phyloP scores from a whole-genome alignment of 345 rosid genomes.

The Turritis glabra region DNA sequence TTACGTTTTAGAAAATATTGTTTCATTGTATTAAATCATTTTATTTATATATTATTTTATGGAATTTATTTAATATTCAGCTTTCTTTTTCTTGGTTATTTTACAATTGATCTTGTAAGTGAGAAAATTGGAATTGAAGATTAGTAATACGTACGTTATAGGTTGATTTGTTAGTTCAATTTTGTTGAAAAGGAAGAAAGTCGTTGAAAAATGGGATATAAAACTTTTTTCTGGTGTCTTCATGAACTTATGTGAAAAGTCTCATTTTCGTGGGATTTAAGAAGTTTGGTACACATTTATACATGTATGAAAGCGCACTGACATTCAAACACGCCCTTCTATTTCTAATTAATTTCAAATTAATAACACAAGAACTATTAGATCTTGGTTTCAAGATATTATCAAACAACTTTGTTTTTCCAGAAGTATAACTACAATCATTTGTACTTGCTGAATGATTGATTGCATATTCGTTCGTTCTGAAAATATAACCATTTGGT shows the following conservation, averaged over 20 bases:
- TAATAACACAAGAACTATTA: background rate
- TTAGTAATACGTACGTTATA: conserved; percentile 12
- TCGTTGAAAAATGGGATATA: conserved; percentile 12
- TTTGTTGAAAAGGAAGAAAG: conserved; percentile 15
- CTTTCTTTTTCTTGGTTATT: background rate
- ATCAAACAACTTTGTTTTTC: background rate
- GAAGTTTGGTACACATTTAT: conserved; percentile 6
- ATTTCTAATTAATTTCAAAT: background rate
- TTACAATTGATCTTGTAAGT: background rate
- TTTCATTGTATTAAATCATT: conserved; percentile 18
- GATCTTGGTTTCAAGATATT: background rate
- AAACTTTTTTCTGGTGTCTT: background rate
- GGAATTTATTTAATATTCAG: background rate
- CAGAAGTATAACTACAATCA: background rate
- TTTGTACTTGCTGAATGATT: background rate
- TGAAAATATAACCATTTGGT: background rate
- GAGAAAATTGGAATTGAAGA: background rate
- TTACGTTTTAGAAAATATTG: conserved; percentile 15
- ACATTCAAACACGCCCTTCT: background rate
- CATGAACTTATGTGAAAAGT: background rate
- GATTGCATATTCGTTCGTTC: background rate
- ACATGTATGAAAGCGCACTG: background rate
- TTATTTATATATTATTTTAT: background rate
- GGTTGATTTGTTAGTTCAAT: conserved; percentile 9
- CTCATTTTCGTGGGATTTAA: background rate